Conservation (phyloP, 495 filamentous ascomycete species). For the Penicillium lagena region DNA sequence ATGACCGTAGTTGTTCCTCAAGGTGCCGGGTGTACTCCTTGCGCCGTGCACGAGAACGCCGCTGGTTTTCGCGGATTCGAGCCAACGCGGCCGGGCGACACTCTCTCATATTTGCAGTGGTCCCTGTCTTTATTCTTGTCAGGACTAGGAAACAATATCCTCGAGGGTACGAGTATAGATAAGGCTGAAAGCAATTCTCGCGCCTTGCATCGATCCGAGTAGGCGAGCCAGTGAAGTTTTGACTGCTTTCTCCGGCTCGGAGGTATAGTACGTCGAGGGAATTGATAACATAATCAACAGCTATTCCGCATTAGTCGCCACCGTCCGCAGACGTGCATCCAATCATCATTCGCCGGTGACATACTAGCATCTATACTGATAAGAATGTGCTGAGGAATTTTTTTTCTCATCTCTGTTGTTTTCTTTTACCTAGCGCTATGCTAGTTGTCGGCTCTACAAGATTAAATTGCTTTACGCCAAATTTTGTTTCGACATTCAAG, state of each 20-base stretch:
- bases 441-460: no score
- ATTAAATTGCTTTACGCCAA: no score
- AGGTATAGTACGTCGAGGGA: no score
- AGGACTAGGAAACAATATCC: background rate
- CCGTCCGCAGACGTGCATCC: no score
- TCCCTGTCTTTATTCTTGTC: background rate
- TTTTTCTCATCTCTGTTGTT: background rate
- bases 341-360: slow-evolving; percentile 12
- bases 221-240: no score
- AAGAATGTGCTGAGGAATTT: background rate
- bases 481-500: background rate
- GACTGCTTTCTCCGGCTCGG: no score
- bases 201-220: no score
- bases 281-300: no score
- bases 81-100: background rate
- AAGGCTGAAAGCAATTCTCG: no score
- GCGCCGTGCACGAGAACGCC: slow-evolving; percentile 60
- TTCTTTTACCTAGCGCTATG: background rate
- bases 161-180: no score
- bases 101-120: background rate
- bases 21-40: slow-evolving; percentile 65
- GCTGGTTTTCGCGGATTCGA: slow-evolving; percentile 58
- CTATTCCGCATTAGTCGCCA: no score
- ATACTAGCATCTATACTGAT: background rate
- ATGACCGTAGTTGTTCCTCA: slow-evolving; percentile 50